These are phyloP conservation scores for Diaporthe vaccinii DNA, from an alignment of 2,329 filamentous ascomycete species.

Conservation along the genomic window DNA sequence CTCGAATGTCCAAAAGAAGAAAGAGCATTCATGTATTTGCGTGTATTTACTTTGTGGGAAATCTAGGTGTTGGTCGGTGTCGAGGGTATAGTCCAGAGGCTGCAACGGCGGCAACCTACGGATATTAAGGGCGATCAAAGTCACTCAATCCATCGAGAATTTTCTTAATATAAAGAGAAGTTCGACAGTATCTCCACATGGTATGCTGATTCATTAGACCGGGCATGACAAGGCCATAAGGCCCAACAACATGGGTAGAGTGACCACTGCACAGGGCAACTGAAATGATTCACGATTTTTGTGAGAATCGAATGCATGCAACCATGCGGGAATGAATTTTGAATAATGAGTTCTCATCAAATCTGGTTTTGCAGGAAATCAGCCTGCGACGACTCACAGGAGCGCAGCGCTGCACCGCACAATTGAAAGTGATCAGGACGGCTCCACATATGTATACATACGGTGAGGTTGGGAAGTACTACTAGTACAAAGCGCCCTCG, in stretches of 20 bases:
- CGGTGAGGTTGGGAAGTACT: neutral
- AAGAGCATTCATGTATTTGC: too few species aligned
- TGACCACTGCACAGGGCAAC: neutral
- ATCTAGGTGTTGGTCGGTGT: too few species aligned
- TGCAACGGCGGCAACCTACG: too few species aligned
- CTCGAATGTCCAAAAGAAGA: too few species aligned
- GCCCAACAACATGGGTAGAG: too few species aligned
- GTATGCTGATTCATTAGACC: neutral
- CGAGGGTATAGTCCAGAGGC: too few species aligned
- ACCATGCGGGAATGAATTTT: neutral
- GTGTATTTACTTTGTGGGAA: too few species aligned
- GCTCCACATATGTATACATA: neutral
- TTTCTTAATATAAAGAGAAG: too few species aligned
- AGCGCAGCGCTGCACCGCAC: constrained; percentile 22
- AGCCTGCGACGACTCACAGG: neutral
- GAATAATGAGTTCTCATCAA: neutral
- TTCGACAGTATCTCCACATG: neutral
- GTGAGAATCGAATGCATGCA: neutral
- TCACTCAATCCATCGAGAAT: too few species aligned
- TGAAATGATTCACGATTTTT: neutral
- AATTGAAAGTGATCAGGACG: neutral
- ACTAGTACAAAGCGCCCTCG: neutral
- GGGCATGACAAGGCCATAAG: too few species aligned
- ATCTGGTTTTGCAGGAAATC: neutral
- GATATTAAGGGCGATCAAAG: neutral